These are phyloP conservation scores for Aspergillus bridgeri DNA, from an alignment of 495 filamentous ascomycete genomes.

Conservation along the genomic window DNA sequence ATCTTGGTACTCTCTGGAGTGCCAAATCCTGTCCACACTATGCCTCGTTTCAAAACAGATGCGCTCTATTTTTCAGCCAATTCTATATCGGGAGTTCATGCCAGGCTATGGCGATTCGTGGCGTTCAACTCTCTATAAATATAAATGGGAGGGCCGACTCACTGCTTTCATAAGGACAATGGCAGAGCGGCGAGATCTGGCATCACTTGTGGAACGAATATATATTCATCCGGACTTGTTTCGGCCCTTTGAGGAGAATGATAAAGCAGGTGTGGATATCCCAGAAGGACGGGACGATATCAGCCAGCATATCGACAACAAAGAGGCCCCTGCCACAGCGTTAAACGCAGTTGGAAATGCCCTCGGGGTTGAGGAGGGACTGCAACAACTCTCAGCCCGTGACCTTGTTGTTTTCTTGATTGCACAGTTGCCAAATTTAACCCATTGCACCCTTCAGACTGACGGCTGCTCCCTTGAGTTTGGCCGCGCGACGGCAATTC, in stretches of 20 bases:
- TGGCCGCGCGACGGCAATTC: background rate
- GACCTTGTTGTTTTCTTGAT: constrained; percentile 4
- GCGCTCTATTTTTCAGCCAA: background rate
- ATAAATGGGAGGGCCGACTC: constrained; percentile 5
- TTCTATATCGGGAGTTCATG: constrained; percentile 1
- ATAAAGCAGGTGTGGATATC: no score
- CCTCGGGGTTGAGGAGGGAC: background rate
- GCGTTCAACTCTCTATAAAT: background rate
- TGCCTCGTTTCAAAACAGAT: background rate
- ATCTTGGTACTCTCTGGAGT: constrained; percentile 3
- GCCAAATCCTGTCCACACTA: constrained; percentile 2
- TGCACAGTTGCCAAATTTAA: constrained; percentile 1
- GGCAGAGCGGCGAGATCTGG: background rate
- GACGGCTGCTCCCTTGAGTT: background rate
- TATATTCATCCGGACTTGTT: background rate
- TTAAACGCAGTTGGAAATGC: background rate
- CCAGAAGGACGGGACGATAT: background rate
- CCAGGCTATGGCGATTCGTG: constrained; percentile 3
- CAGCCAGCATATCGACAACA: background rate
- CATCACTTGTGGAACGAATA: background rate
- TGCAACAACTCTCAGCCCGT: background rate
- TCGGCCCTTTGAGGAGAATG: background rate
- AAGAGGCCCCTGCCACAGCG: background rate
- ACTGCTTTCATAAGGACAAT: constrained; percentile 4
- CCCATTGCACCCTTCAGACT: constrained; percentile 4